Percentiles rank a stretch among this genome's conserved stretches.
phyloP scores from a whole-genome alignment of 441 rosid species.

The Viola pubescens region DNA sequence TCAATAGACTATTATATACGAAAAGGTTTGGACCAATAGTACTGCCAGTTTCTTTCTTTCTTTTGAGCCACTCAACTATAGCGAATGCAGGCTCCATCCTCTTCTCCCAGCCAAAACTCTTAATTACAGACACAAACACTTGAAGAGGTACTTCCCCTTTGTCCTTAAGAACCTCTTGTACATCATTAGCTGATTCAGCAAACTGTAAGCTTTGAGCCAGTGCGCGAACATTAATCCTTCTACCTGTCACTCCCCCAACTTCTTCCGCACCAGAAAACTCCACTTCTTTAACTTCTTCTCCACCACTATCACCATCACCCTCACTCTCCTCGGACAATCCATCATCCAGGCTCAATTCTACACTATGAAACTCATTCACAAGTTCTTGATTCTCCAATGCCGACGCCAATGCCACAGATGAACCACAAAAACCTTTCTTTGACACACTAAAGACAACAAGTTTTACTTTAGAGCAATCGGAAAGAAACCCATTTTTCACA shows the following conservation, averaged over 20 bases:
- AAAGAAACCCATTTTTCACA: conserved; percentile 21
- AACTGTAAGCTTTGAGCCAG: conserved; percentile 46
- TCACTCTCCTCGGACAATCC: conserved; percentile 16
- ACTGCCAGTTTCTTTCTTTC: conserved; percentile 49
- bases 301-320: conserved; percentile 13
- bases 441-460: conserved; percentile 30
- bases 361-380: conserved; percentile 29
- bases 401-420: conserved; percentile 42
- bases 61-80: conserved; percentile 73
- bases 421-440: conserved; percentile 21
- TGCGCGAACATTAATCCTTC: conserved; percentile 47
- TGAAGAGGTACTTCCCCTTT: conserved; percentile 55
- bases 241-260: conserved; percentile 19
- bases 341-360: conserved; percentile 23
- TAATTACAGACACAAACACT: conserved; percentile 59
- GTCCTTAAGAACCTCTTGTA: conserved; percentile 60
- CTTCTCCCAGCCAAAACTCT: conserved; percentile 62
- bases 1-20: conserved; percentile 66
- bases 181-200: conserved; percentile 62
- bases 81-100: conserved; percentile 55
- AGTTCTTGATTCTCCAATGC: conserved; percentile 46
- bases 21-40: conserved; percentile 53
- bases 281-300: conserved; percentile 13
- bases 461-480: conserved; percentile 20
- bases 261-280: conserved; percentile 13